Base-by-base conservation (phyloP, 2,329 filamentous ascomycete species). In the Pseudogymnoascus sp. region DNA sequence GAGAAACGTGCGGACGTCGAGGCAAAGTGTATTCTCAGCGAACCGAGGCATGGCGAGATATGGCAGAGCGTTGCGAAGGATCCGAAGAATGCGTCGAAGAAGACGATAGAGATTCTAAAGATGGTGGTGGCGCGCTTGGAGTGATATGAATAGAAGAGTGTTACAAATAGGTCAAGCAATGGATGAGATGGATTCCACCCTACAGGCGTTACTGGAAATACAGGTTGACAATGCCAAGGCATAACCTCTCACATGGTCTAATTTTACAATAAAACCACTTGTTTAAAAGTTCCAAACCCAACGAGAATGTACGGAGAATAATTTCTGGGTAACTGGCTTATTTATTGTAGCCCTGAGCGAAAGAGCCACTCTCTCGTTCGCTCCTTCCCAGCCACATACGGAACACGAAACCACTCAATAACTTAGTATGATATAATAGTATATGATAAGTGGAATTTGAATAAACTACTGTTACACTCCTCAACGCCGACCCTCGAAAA, bases 11-110 rank as follows among this genome's bases (percentile, higher is more conserved):
- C 81, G 31, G 95, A 97, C 72, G 88, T 97, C 33, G 75, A 96
- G 5, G 81, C 80, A 64, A 96, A 96, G 78, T 93, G 90, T 69
- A 81, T 89, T 33, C 78, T 88, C 59, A 93, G 87, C 64, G 95
- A 97, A 75, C 96, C 96, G 3, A 87, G 88, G 70, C 92, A 99
- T 75, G 95, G 95, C 13, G 95, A 99, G 80, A 79, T 89, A 26
- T 99, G 95, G 95, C 91, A 96, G 78, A 77, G 79, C 7, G 81
- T 97, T 3, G 86, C 88, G 17, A 99, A 99, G 81, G 86, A 93
- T 70, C 93, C 93, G 0, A 83, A 82, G 75, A 96, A 96, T 75
- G 89, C 89, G 23, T 79, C 83, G 62, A 88, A 88, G 78, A 80
- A 82, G 10, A 83, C 84, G 0, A 93, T 96, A 76, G 91, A 96